Conservation (phyloP, 2,329 filamentous ascomycete species). For the Pseudocercospora fijiensis region DNA sequence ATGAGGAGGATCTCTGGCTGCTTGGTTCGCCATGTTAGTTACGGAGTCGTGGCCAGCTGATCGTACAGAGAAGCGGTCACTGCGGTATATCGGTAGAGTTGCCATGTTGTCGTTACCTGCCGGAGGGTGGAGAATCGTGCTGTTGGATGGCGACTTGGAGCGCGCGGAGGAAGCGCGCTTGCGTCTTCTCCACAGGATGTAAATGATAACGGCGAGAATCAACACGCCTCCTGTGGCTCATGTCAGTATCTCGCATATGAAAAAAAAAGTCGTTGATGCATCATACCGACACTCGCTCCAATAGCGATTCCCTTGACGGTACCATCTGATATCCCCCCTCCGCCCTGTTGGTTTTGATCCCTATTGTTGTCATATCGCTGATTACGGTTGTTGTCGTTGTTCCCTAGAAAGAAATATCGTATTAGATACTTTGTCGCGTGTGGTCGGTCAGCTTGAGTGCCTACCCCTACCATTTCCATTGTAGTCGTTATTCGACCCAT, state of each 20-base stretch:
- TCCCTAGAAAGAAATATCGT: not conserved
- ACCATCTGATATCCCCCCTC: slow-evolving; percentile 14
- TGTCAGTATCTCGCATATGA: slow-evolving; percentile 6
- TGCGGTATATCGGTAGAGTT: slow-evolving; percentile 30
- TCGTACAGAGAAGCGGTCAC: slow-evolving; percentile 28
- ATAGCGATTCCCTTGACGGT: slow-evolving; percentile 27
- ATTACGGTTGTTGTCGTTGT: not conserved
- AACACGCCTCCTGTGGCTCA: slow-evolving; percentile 23
- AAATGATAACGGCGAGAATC: slow-evolving; percentile 27
- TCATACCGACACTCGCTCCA: slow-evolving; percentile 30
- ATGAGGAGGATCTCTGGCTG: not conserved
- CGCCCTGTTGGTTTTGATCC: not conserved
- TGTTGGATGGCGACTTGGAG: slow-evolving; percentile 25
- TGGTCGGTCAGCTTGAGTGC: not conserved
- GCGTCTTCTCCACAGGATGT: slow-evolving; percentile 26
- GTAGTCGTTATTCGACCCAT: slow-evolving; percentile 9
- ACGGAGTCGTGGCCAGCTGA: slow-evolving; percentile 26
- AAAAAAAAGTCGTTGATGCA: slow-evolving; percentile 2
- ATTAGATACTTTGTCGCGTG: not conserved
- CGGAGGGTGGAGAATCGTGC: slow-evolving; percentile 18
- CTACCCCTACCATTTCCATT: not conserved
- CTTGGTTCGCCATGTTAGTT: not conserved
- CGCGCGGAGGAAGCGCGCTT: slow-evolving; percentile 27
- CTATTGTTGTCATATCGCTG: not conserved
- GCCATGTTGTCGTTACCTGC: slow-evolving; percentile 16